Conservation (phyloP, 2,329 filamentous ascomycete species). For the Botrytis galanthina region DNA sequence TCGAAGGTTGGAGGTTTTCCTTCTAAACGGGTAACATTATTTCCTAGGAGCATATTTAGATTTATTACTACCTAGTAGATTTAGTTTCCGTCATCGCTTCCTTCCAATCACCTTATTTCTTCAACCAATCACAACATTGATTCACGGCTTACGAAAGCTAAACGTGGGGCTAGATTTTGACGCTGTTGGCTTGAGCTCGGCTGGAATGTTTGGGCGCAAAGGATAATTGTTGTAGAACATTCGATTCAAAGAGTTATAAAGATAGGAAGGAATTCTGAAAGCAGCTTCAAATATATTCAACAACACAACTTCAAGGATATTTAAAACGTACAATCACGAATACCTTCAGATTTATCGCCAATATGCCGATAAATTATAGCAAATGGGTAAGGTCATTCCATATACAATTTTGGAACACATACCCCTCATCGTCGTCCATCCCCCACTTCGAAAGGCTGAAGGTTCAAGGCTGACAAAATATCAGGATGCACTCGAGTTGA, state of each 20-base stretch:
- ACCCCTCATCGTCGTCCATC: slow-evolving; percentile 11
- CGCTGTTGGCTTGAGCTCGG: not conserved
- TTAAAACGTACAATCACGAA: not conserved
- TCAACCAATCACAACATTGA: not conserved
- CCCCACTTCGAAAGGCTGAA: slow-evolving; percentile 32
- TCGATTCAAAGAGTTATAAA: slow-evolving; percentile 23
- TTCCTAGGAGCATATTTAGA: not conserved
- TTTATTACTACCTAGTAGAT: not conserved
- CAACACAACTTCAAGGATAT: not conserved
- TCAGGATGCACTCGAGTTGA: slow-evolving; percentile 88
- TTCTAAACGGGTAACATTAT: not conserved
- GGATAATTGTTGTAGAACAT: slow-evolving; percentile 30
- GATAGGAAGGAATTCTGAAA: not conserved
- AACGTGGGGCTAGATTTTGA: slow-evolving; percentile 11
- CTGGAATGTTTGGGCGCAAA: slow-evolving; percentile 5
- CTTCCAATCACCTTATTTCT: not conserved
- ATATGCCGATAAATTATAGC: slow-evolving; percentile 62
- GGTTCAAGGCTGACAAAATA: slow-evolving; percentile 36
- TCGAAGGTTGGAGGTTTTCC: not conserved
- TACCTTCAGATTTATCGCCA: slow-evolving; percentile 2
- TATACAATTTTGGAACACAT: not conserved
- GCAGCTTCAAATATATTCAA: not conserved
- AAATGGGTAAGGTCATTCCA: slow-evolving; percentile 47
- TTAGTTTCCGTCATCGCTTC: slow-evolving; percentile 21
- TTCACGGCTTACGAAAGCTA: not conserved